phyloP scores from a whole-genome alignment of 306 rosid genomes.

The Rubus idaeus region DNA sequence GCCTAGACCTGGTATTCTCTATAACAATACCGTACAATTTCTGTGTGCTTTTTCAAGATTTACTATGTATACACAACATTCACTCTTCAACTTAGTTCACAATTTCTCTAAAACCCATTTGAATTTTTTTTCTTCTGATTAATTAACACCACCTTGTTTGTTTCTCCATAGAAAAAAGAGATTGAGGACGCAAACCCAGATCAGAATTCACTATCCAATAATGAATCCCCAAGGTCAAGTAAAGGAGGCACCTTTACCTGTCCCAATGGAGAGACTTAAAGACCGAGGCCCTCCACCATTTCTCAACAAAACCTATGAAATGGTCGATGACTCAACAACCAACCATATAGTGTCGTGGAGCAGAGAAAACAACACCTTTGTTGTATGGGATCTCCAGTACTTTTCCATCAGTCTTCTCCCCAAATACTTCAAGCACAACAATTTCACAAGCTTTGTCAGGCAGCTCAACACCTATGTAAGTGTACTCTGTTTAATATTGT shows the following conservation, averaged over 20 bases:
- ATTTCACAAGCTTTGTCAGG: conserved; percentile 91
- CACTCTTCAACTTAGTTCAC: neutral
- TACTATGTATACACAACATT: neutral
- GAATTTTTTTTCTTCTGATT: neutral
- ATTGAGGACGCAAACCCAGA: conserved; percentile 23
- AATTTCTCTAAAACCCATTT: conserved; percentile 9
- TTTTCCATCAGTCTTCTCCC: conserved; percentile 70
- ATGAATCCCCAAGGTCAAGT: conserved; percentile 43
- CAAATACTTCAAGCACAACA: conserved; percentile 84
- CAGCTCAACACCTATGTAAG: conserved; percentile 95
- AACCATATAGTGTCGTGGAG: conserved; percentile 82
- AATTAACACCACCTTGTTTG: neutral
- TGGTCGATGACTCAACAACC: conserved; percentile 69
- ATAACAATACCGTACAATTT: neutral
- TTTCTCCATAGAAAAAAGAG: conserved; percentile 5
- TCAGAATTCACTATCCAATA: conserved; percentile 7
- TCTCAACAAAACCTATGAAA: conserved; percentile 78
- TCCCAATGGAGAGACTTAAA: conserved; percentile 60
- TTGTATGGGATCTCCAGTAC: conserved; percentile 78
- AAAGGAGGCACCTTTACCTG: conserved; percentile 49
- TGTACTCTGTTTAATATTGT: neutral
- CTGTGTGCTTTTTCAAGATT: neutral
- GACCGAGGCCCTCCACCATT: conserved; percentile 88
- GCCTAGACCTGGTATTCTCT: neutral
- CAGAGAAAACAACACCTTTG: conserved; percentile 68